phyloP scores from a whole-genome alignment of 164 flowering plant species.

The Saururus chinensis region DNA sequence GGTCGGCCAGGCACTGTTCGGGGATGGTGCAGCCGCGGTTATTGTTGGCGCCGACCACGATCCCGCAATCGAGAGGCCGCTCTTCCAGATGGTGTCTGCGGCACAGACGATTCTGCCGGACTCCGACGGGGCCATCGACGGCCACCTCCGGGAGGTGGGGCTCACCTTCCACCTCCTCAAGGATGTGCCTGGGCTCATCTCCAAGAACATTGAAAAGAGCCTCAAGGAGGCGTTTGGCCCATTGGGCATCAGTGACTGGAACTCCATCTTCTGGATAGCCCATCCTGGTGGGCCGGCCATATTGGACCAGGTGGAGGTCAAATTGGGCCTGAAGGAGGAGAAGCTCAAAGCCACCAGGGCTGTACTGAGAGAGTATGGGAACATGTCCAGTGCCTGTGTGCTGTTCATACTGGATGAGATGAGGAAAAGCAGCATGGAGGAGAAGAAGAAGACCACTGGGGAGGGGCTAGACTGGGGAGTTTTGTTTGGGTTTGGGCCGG shows the following conservation, averaged over 20 bases:
- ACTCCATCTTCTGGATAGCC: slow-evolving; percentile 9
- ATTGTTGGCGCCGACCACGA: slow-evolving; percentile 9
- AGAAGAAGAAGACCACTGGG: slow-evolving; percentile 9
- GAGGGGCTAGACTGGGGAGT: slow-evolving; percentile 15
- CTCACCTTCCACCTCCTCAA: slow-evolving; percentile 7
- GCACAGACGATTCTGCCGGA: slow-evolving; percentile 9
- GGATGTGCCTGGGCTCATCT: slow-evolving; percentile 9
- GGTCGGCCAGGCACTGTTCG: slow-evolving; percentile 13
- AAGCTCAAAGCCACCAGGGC: slow-evolving; percentile 8
- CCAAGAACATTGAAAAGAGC: slow-evolving; percentile 11
- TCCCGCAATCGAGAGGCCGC: slow-evolving; percentile 1
- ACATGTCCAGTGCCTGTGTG: slow-evolving; percentile 14
- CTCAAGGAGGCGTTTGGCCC: slow-evolving; percentile 6
- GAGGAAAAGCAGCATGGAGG: slow-evolving; percentile 9
- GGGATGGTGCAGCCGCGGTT: slow-evolving; percentile 12
- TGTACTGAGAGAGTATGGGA: slow-evolving; percentile 10
- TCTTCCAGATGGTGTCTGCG: slow-evolving; percentile 8
- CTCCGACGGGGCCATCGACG: slow-evolving; percentile 6
- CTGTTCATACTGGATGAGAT: slow-evolving; percentile 10
- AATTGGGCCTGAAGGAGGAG: slow-evolving; percentile 7
- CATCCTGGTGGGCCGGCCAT: slow-evolving; percentile 12
- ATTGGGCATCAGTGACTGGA: slow-evolving; percentile 11
- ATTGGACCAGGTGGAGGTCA: slow-evolving; percentile 8
- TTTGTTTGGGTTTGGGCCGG: slow-evolving; percentile 13
- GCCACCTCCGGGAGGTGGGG: slow-evolving; percentile 10